Percentiles rank a stretch among this genome's conserved stretches.
Conservation (phyloP, 345 rosid species). For the Abelmoschus esculentus region DNA sequence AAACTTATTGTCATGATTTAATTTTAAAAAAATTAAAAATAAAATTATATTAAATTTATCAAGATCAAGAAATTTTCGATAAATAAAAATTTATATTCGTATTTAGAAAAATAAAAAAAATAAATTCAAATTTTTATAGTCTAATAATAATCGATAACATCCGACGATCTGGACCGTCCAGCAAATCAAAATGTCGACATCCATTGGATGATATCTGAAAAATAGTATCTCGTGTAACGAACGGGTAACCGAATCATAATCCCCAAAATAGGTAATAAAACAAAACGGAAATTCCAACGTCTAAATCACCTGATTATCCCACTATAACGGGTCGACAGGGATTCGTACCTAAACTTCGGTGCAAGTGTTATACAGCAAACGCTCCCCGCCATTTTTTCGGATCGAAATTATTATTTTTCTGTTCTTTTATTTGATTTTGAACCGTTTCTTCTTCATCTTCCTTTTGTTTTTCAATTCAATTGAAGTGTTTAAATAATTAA, state of each 20-base stretch:
- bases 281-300: background rate
- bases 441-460: slow-evolving; percentile 34
- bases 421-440: slow-evolving; percentile 3
- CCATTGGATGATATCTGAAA: background rate
- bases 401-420: background rate
- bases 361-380: no score
- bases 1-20: no score
- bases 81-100: no score
- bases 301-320: background rate
- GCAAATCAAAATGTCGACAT: background rate
- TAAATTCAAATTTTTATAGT: no score
- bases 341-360: no score
- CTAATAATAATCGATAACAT: no score
- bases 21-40: no score
- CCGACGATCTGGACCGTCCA: background rate
- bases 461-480: background rate
- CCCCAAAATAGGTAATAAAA: background rate
- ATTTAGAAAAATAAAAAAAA: no score
- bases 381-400: background rate
- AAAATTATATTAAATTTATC: no score
- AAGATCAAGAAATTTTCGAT: no score
- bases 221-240: background rate
- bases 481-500: background rate
- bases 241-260: background rate
- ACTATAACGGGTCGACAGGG: background rate